Evolutionary conservation across 1,284 basidiomycete genomes (phyloP).

Genomic region (Puccinia novopanici): DNA sequence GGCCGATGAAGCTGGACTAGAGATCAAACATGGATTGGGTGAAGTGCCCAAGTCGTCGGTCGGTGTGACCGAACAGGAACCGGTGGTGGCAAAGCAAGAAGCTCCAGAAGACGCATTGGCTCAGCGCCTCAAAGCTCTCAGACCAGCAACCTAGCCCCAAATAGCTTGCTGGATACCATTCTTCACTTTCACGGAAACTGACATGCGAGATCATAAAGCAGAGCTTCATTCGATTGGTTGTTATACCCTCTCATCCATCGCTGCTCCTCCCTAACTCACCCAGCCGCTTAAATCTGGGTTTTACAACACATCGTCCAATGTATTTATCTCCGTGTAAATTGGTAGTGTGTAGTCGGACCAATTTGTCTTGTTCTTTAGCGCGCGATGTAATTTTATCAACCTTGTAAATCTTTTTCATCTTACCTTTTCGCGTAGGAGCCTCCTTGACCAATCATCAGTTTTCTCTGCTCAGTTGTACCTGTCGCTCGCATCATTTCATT

Average conservation of each 20-base stretch:
- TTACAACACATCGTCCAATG: background rate
- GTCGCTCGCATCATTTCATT: background rate
- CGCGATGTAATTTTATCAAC: slow-evolving; percentile 8
- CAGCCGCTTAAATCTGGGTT: background rate
- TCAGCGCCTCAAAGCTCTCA: slow-evolving; percentile 74
- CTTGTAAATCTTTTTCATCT: slow-evolving; percentile 3
- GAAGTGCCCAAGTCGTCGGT: slow-evolving; percentile 60
- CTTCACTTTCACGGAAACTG: background rate
- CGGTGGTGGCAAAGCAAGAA: slow-evolving; percentile 57
- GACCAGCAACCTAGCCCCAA: slow-evolving; percentile 64
- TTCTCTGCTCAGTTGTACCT: background rate
- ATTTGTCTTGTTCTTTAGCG: background rate
- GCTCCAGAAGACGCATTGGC: slow-evolving; percentile 76
- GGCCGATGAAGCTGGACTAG: slow-evolving; percentile 95
- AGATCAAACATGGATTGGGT: slow-evolving; percentile 85
- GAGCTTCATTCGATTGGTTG: background rate
- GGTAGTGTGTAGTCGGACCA: background rate
- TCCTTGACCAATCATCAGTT: background rate
- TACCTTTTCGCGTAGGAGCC: background rate
- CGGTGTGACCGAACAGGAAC: slow-evolving; percentile 57
- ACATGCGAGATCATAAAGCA: background rate
- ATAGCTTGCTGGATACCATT: background rate
- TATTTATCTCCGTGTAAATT: slow-evolving; percentile 13
- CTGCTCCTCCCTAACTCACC: background rate
- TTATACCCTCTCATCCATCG: slow-evolving; percentile 12